A percentile compares a stretch with the other conserved stretches of the same genome.
Evolutionary conservation across 495 filamentous ascomycete species (phyloP).

Genomic region (Xylaria nigripes): DNA sequence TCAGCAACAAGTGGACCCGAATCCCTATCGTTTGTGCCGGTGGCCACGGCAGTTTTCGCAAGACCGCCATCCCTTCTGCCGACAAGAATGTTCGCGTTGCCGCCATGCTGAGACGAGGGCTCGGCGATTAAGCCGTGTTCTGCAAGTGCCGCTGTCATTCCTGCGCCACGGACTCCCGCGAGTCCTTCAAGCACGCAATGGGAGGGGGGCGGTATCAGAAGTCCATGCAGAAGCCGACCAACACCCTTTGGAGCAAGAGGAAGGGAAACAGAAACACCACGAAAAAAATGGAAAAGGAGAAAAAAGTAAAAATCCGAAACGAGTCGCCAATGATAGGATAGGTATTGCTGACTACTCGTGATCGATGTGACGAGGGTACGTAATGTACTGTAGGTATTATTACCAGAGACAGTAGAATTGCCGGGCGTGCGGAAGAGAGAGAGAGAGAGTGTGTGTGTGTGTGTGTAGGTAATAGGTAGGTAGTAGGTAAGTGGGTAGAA

Average conservation of each 20-base stretch:
- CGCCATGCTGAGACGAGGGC: slow-evolving; percentile 30
- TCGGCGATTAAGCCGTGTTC: slow-evolving; percentile 42
- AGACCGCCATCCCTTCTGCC: slow-evolving; percentile 20
- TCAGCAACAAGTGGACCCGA: slow-evolving; percentile 26
- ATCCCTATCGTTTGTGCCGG: slow-evolving; percentile 11
- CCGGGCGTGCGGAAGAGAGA: too few relatives aligned
- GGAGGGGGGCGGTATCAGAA: not conserved
- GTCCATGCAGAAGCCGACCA: not conserved
- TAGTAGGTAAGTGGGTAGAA: too few relatives aligned
- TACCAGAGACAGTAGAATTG: too few relatives aligned
- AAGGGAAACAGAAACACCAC: not conserved
- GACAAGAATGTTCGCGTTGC: slow-evolving; percentile 21
- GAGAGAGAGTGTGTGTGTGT: too few relatives aligned
- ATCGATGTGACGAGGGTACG: too few relatives aligned
- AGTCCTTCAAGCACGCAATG: not conserved
- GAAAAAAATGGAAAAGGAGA: slow-evolving; percentile 4
- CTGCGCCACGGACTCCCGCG: slow-evolving; percentile 26
- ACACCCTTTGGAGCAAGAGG: not conserved
- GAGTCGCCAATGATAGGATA: too few relatives aligned
- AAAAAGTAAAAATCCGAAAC: not conserved
- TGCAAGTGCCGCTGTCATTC: slow-evolving; percentile 43
- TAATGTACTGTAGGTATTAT: too few relatives aligned
- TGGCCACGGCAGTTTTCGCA: slow-evolving; percentile 19
- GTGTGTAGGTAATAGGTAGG: too few relatives aligned
- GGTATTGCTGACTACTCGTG: too few relatives aligned